Conservation (phyloP, 2,329 filamentous ascomycete species). For the Ceratocystis cubensis region DNA sequence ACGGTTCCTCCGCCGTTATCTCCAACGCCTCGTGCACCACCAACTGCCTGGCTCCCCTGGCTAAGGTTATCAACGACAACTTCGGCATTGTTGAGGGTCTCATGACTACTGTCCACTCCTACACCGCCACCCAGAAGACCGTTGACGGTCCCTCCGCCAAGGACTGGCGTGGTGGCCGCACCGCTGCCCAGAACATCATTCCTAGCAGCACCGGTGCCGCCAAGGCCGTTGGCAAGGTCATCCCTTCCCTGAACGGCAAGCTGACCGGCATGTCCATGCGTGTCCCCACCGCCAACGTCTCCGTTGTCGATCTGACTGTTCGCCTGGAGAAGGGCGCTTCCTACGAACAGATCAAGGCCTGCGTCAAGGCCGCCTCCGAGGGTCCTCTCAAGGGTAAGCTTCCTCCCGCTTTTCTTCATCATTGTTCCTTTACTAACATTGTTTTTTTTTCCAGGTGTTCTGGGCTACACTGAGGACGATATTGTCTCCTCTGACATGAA, state of each 20-base stretch:
- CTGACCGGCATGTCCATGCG: slow-evolving; percentile 99
- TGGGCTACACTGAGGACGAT: slow-evolving; percentile 94
- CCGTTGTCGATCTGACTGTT: slow-evolving; percentile 92
- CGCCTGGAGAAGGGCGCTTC: slow-evolving; percentile 80
- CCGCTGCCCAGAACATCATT: slow-evolving; percentile 99
- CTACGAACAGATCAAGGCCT: slow-evolving; percentile 87
- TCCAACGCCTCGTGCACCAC: slow-evolving; percentile 99
- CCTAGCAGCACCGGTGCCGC: slow-evolving; percentile 97
- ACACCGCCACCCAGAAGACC: slow-evolving; percentile 99
- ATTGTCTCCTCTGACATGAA: slow-evolving; percentile 88
- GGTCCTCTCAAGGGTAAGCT: slow-evolving; percentile 71
- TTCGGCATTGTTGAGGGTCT: slow-evolving; percentile 95
- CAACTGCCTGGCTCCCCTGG: slow-evolving; percentile 98
- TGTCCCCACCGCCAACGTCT: slow-evolving; percentile 97
- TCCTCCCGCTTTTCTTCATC: not conserved
- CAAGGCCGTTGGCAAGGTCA: slow-evolving; percentile 99
- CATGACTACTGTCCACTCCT: slow-evolving; percentile 99
- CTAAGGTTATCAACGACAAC: slow-evolving; percentile 99
- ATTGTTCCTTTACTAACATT: slow-evolving; percentile 18
- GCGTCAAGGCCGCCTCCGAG: slow-evolving; percentile 76
- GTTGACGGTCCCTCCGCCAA: slow-evolving; percentile 95
- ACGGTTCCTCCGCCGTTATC: slow-evolving; percentile 79
- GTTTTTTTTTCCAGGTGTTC: slow-evolving; percentile 47
- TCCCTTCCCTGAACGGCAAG: slow-evolving; percentile 95
- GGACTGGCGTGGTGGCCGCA: slow-evolving; percentile 99